Percentiles rank a stretch among this genome's conserved stretches.
phyloP scores from a whole-genome alignment of 2,329 filamentous ascomycete genomes.

The Xylaria digitata region DNA sequence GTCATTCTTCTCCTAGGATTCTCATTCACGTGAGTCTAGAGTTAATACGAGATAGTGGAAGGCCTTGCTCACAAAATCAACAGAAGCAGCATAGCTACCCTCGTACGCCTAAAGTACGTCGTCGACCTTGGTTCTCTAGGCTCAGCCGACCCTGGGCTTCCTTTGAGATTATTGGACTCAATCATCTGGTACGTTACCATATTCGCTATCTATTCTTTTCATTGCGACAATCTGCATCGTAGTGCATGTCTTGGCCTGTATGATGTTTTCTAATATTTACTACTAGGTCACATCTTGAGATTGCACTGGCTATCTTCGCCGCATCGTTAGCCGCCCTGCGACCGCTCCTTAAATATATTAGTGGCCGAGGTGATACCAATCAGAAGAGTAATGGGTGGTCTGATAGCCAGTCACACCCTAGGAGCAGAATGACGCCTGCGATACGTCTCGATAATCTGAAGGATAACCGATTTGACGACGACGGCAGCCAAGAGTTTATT shows the following conservation, averaged over 20 bases:
- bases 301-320: slow-evolving; percentile 32
- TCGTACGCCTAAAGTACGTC: slow-evolving; percentile 34
- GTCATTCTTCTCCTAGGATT: slow-evolving; percentile 28
- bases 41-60: not conserved
- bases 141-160: slow-evolving; percentile 26
- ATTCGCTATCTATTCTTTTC: not conserved
- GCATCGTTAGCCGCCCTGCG: slow-evolving; percentile 27
- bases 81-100: slow-evolving; percentile 34
- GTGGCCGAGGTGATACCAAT: not conserved
- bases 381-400: slow-evolving; percentile 8
- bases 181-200: slow-evolving; percentile 29
- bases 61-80: not conserved
- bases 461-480: slow-evolving; percentile 25
- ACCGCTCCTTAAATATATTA: slow-evolving; percentile 26
- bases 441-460: slow-evolving; percentile 30
- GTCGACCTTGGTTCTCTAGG: slow-evolving; percentile 32
- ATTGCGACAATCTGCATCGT: too few species aligned
- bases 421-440: slow-evolving; percentile 13
- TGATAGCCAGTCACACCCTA: slow-evolving; percentile 11
- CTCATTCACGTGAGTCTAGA: slow-evolving; percentile 27
- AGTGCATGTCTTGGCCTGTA: not conserved
- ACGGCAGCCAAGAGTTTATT: slow-evolving; percentile 27
- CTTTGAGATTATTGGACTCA: slow-evolving; percentile 24
- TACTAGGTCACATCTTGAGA: slow-evolving; percentile 31
- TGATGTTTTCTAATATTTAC: slow-evolving; percentile 3